Conservation (phyloP, 768 basidiomycete species). For the Pleurotus eryngii region DNA sequence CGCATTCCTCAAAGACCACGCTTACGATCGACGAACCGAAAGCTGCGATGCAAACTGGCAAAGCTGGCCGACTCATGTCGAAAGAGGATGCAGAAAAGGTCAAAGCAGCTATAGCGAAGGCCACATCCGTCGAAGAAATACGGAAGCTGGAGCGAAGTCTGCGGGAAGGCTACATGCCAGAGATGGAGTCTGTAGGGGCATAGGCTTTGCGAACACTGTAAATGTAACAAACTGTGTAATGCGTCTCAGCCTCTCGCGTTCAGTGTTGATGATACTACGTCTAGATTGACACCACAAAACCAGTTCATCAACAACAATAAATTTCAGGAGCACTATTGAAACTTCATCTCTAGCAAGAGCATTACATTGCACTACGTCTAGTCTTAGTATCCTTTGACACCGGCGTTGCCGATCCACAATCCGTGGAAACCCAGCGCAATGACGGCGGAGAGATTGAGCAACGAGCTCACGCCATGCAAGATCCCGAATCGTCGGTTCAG, state of each 20-base stretch:
- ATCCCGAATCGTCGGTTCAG: conserved; percentile 63
- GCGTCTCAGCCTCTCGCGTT: conserved; percentile 8
- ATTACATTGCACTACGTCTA: too few species aligned
- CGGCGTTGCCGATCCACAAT: conserved; percentile 61
- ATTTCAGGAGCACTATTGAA: neutral
- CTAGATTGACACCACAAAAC: too few species aligned
- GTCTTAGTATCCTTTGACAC: conserved; percentile 37
- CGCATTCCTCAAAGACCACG: conserved; percentile 55
- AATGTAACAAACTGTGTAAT: conserved; percentile 12
- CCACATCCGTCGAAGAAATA: conserved; percentile 90
- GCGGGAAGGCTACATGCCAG: conserved; percentile 81
- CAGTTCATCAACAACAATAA: too few species aligned
- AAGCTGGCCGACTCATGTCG: conserved; percentile 85
- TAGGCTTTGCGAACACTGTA: conserved; percentile 26
- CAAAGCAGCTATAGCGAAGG: conserved; percentile 82
- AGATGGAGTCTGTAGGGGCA: conserved; percentile 75
- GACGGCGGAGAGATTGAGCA: conserved; percentile 61
- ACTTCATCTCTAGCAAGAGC: too few species aligned
- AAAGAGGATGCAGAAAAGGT: conserved; percentile 89
- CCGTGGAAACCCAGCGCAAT: conserved; percentile 66
- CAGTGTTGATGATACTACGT: too few species aligned
- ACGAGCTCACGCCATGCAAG: conserved; percentile 67
- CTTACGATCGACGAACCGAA: conserved; percentile 81
- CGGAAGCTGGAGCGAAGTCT: conserved; percentile 77
- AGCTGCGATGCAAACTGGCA: conserved; percentile 46